phyloP scores from a whole-genome alignment of 2,329 filamentous ascomycete genomes.

The Verticillium tricorpus region DNA sequence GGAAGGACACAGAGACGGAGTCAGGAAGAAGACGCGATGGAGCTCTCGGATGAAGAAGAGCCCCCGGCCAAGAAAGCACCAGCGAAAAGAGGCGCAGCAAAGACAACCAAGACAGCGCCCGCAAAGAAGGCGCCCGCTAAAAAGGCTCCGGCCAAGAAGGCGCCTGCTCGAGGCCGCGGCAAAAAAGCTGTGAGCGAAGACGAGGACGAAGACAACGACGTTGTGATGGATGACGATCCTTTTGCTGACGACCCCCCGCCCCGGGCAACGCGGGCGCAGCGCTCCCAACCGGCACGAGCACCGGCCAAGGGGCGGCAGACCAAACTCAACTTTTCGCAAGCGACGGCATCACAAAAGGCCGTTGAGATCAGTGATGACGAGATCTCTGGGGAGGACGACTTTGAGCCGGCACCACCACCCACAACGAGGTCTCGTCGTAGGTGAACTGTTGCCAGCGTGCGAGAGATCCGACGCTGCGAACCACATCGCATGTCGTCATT shows the following conservation, averaged over 20 bases:
- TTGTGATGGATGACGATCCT: slow-evolving; percentile 6
- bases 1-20: background rate
- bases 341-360: slow-evolving; percentile 38
- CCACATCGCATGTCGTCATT: background rate
- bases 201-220: slow-evolving; percentile 28
- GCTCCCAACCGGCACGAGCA: slow-evolving; percentile 25
- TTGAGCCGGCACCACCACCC: slow-evolving; percentile 48
- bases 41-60: slow-evolving; percentile 26
- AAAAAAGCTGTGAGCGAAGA: slow-evolving; percentile 49
- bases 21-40: slow-evolving; percentile 21
- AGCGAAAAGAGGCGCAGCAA: slow-evolving; percentile 15
- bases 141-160: slow-evolving; percentile 40
- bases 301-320: slow-evolving; percentile 35
- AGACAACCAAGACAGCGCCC: slow-evolving; percentile 26
- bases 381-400: slow-evolving; percentile 57
- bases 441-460: background rate
- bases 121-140: slow-evolving; percentile 32
- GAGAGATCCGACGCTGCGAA: background rate
- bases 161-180: slow-evolving; percentile 31
- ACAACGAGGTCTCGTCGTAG: slow-evolving; percentile 17
- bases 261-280: slow-evolving; percentile 8
- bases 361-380: slow-evolving; percentile 62
- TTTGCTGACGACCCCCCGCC: background rate
- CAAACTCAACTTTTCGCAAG: slow-evolving; percentile 45
- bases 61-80: slow-evolving; percentile 27